These are phyloP conservation scores for Flaveria bidentis DNA, from an alignment of 129 eudicot genomes.

Conservation along the genomic window DNA sequence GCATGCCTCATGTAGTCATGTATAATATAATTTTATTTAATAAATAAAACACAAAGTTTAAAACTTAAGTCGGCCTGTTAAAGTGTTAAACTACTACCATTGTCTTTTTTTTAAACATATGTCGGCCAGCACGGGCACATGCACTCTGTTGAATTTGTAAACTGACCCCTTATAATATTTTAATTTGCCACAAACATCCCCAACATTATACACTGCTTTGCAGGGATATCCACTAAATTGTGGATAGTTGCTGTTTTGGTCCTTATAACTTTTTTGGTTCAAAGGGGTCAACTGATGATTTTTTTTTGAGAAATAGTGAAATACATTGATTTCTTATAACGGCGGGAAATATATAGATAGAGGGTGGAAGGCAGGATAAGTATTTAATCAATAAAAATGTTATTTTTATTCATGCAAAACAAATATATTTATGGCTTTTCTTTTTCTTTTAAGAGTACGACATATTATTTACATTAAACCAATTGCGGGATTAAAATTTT, in stretches of 20 bases:
- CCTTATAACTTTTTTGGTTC: background rate
- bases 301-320: too few relatives aligned
- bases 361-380: background rate
- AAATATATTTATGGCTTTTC: background rate
- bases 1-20: too few relatives aligned
- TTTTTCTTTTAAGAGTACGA: background rate
- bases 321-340: too few relatives aligned
- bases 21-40: too few relatives aligned
- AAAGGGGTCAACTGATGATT: background rate
- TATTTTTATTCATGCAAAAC: background rate
- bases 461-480: background rate
- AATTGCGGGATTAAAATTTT: too few relatives aligned
- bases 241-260: background rate
- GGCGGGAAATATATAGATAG: background rate
- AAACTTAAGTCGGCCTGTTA: conserved; percentile 24
- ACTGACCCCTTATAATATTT: conserved; percentile 7
- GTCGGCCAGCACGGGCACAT: conserved; percentile 36
- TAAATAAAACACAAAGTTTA: background rate
- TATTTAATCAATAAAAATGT: background rate
- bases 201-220: background rate
- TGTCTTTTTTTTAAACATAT: background rate
- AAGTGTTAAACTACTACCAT: background rate
- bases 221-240: background rate
- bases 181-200: conserved; percentile 18
- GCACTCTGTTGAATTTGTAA: conserved; percentile 23